phyloP scores from a whole-genome alignment of 805 yeast species.

The Priceomyces melissophilus region DNA sequence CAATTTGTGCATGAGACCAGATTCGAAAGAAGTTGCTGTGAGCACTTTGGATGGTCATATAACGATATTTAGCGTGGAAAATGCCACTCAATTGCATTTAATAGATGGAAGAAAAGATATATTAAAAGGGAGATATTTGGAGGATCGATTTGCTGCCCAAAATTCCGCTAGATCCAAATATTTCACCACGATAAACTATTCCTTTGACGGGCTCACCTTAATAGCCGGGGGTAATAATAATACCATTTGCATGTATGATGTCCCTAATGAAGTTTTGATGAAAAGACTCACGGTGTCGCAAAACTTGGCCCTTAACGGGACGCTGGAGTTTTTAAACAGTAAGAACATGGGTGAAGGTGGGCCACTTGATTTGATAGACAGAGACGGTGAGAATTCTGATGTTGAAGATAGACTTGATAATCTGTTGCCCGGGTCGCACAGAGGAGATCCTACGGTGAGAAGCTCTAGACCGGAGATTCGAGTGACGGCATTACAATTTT shows the following conservation, averaged over 20 bases:
- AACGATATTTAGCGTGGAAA: slow-evolving; percentile 76
- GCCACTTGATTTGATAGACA: slow-evolving; percentile 63
- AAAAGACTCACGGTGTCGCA: slow-evolving; percentile 79
- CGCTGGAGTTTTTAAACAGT: slow-evolving; percentile 74
- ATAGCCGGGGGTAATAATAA: slow-evolving; percentile 94
- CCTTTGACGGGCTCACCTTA: slow-evolving; percentile 83
- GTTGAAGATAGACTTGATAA: slow-evolving; percentile 75
- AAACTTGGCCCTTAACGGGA: slow-evolving; percentile 91
- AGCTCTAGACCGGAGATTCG: slow-evolving; percentile 77
- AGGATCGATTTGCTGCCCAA: slow-evolving; percentile 76
- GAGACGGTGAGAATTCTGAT: slow-evolving; percentile 83
- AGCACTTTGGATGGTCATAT: slow-evolving; percentile 87
- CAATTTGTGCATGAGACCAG: slow-evolving; percentile 82
- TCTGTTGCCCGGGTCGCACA: slow-evolving; percentile 80
- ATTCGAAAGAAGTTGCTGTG: slow-evolving; percentile 86
- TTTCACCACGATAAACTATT: slow-evolving; percentile 77
- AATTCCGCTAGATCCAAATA: slow-evolving; percentile 81
- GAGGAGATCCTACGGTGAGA: slow-evolving; percentile 74
- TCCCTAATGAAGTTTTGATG: slow-evolving; percentile 80
- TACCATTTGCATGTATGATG: slow-evolving; percentile 86
- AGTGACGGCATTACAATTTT: slow-evolving; percentile 72
- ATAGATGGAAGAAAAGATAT: slow-evolving; percentile 87
- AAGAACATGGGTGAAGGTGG: slow-evolving; percentile 86
- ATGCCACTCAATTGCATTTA: slow-evolving; percentile 73
- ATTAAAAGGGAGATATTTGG: slow-evolving; percentile 76